Base-by-base conservation (phyloP, 2,329 filamentous ascomycete species). In the Clonostachys rosea region DNA sequence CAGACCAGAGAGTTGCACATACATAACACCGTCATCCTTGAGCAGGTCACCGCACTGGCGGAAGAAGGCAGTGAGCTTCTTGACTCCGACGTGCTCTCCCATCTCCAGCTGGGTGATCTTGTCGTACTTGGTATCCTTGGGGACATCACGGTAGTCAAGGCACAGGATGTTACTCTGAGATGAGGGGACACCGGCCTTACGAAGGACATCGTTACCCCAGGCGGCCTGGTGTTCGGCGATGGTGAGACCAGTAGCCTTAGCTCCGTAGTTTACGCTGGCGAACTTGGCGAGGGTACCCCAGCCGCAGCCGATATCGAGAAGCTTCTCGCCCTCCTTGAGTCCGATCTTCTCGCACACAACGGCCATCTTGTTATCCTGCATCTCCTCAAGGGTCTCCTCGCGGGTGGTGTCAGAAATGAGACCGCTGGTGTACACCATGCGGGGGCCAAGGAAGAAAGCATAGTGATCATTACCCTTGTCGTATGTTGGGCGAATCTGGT, bases 391-490 rank as follows among this genome's bases (percentile, higher is more conserved):
- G 34, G 84, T 82, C 74, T 97, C 94, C 71, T 97, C 94, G 56
- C 78, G 80, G 69, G 85, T 84, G 67, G 89, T 81, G 68, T 97
- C 91, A 51, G 87, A 87, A 65, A 99, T 95, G 61, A 99, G 76
- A 60, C 94, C 94, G 44, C 89, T 95, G 45, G 94, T 99, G 76
- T 97, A 97, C 71, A 97, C 90, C 94, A 97, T 99, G 64, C 94
- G 91, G 50, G 92, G 92, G 51, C 94, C 94, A 54, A 97, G 82
- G 80, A 97, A 97, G 91, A 91, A 99, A 66, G 83, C 87, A 77
- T 99, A 99, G 74, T 96, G 96, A 71, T 97, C 94, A 67, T 99
- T 91, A 63, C 94, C 94, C 55, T 90, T 86, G 78, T 97, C 94
- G 71, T 99, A 99, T 76, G 96, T 91, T 68, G 91, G 90, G 64